These are phyloP conservation scores for Fusarium decemcellulare DNA, from an alignment of 2,329 filamentous ascomycete species.

Conservation along the genomic window DNA sequence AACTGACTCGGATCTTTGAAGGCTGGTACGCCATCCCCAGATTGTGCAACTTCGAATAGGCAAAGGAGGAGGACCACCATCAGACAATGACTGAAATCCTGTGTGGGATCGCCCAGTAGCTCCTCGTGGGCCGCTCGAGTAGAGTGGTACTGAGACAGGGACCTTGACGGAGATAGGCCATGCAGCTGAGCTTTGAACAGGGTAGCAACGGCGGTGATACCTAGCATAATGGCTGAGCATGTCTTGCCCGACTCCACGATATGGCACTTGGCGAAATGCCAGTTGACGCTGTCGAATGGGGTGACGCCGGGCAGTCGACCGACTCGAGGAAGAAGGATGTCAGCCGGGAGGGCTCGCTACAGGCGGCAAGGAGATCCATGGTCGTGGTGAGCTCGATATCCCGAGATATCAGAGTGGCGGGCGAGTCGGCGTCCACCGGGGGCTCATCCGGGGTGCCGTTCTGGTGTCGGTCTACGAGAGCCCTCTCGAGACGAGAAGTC, in stretches of 20 bases:
- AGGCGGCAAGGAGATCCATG: constrained; percentile 33
- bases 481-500: neutral
- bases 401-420: constrained; percentile 33
- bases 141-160: neutral
- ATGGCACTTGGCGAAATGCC: constrained; percentile 25
- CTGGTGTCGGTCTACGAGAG: neutral
- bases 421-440: constrained; percentile 16
- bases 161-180: neutral
- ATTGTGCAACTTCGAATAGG: neutral
- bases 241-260: neutral
- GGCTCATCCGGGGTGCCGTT: neutral
- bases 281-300: constrained; percentile 35
- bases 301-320: constrained; percentile 36
- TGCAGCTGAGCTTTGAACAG: neutral
- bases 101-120: neutral
- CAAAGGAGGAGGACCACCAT: neutral
- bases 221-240: neutral
- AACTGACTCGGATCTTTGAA: neutral
- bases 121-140: neutral
- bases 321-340: constrained; percentile 34
- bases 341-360: constrained; percentile 10
- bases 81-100: neutral
- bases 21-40: neutral
- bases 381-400: constrained; percentile 40
- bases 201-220: neutral